Percentiles rank a stretch among this genome's conserved stretches.
Evolutionary conservation across 1,284 basidiomycete species (phyloP).

Genomic region (Marasmius sp.): DNA sequence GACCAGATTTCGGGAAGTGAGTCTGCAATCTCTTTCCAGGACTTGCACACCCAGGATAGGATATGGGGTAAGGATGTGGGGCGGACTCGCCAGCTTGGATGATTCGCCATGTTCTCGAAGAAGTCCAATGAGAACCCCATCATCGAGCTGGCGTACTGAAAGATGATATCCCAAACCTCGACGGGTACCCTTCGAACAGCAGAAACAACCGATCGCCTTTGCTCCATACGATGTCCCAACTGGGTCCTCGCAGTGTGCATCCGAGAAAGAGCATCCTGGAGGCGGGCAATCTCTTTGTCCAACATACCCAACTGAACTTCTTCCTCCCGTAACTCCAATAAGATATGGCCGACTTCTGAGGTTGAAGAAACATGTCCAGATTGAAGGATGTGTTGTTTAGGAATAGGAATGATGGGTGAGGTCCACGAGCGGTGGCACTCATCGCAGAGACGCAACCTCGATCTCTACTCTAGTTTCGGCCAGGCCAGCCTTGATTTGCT

Average conservation of each 20-base stretch:
- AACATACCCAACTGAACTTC: not conserved
- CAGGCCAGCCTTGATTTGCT: not conserved
- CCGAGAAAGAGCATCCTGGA: not conserved
- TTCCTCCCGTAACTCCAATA: not conserved
- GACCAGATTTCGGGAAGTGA: not conserved
- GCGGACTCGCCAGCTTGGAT: not conserved
- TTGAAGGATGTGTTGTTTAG: not conserved
- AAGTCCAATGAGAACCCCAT: not conserved
- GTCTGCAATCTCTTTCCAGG: not conserved
- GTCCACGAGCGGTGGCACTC: not conserved
- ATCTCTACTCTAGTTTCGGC: not conserved
- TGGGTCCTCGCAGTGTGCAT: not conserved
- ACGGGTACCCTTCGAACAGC: not conserved
- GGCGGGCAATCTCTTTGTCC: not conserved
- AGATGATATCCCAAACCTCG: not conserved
- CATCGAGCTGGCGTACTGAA: not conserved
- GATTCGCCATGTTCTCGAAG: not conserved
- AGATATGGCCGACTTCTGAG: not conserved
- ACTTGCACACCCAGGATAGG: not conserved
- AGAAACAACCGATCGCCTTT: not conserved
- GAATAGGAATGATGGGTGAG: not conserved
- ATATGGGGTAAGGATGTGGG: not conserved
- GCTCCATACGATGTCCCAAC: not conserved
- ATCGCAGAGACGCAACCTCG: not conserved
- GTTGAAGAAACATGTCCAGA: not conserved